These are phyloP conservation scores for Eucalyptus erythrocorys DNA, from an alignment of 345 rosid species.

Conservation along the genomic window DNA sequence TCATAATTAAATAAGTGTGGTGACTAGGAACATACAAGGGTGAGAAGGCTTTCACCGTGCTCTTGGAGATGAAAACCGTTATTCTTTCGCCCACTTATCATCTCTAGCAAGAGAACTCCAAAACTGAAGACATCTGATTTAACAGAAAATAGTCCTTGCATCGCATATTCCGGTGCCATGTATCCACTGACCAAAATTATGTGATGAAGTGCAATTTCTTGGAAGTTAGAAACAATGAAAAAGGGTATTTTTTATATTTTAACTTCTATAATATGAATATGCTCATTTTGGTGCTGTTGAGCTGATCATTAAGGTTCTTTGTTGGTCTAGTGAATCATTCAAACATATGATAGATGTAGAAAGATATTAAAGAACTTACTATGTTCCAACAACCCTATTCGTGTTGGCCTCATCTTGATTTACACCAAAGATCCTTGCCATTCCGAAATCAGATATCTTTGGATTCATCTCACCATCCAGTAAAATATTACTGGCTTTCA, in stretches of 20 bases:
- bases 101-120: conserved; percentile 2
- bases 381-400: conserved; percentile 11
- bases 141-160: conserved; percentile 15
- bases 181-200: conserved; percentile 3
- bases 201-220: not conserved
- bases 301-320: not conserved
- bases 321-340: not conserved
- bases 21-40: conserved; percentile 5
- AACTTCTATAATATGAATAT: not conserved
- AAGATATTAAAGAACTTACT: not conserved
- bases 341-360: not conserved
- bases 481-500: conserved; percentile 9
- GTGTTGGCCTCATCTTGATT: conserved; percentile 16
- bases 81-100: not conserved
- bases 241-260: not conserved
- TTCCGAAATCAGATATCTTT: conserved; percentile 20
- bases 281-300: not conserved
- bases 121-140: conserved; percentile 16
- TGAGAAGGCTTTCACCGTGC: conserved; percentile 1
- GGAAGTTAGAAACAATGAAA: not conserved
- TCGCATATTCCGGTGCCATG: conserved; percentile 30
- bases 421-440: conserved; percentile 20
- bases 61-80: not conserved
- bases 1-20: not conserved
- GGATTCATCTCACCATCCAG: conserved; percentile 15